phyloP scores from a whole-genome alignment of 2,329 filamentous ascomycete genomes.

The Apiospora arundinis region DNA sequence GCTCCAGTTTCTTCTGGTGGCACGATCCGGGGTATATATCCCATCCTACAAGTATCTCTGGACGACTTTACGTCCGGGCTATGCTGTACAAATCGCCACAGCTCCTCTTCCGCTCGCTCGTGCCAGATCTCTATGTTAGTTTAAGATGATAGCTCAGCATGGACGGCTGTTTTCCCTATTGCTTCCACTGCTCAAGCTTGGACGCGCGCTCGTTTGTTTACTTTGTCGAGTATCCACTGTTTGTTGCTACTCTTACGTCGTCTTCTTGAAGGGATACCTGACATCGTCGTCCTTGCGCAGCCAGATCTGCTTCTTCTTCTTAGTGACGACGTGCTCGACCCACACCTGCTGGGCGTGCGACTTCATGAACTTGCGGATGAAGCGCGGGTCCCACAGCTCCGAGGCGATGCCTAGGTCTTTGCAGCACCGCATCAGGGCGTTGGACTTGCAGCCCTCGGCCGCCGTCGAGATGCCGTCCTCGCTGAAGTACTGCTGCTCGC shows the following conservation, averaged over 20 bases:
- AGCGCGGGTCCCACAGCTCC: conserved; percentile 95
- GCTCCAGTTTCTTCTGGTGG: not conserved
- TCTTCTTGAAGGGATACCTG: conserved; percentile 63
- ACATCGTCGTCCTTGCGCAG: conserved; percentile 82
- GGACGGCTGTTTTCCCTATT: not conserved
- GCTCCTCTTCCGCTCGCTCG: not conserved
- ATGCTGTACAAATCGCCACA: not conserved
- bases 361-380: conserved; percentile 82
- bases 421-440: conserved; percentile 96
- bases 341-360: conserved; percentile 79
- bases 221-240: not conserved
- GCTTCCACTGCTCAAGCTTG: not conserved
- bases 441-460: conserved; percentile 96
- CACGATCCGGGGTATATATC: conserved; percentile 8
- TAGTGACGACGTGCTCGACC: conserved; percentile 85
- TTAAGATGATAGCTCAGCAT: not conserved
- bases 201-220: not conserved
- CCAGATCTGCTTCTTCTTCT: conserved; percentile 90
- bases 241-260: not conserved
- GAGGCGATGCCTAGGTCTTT: conserved; percentile 95
- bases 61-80: not conserved
- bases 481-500: conserved; percentile 93
- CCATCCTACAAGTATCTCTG: conserved; percentile 9
- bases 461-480: conserved; percentile 91
- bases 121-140: not conserved